Evolutionary conservation across 176 grass and related monocot species (phyloP), one percentile per base, ranked within the genome.

Genomic region (Tillandsia leiboldiana): DNA sequence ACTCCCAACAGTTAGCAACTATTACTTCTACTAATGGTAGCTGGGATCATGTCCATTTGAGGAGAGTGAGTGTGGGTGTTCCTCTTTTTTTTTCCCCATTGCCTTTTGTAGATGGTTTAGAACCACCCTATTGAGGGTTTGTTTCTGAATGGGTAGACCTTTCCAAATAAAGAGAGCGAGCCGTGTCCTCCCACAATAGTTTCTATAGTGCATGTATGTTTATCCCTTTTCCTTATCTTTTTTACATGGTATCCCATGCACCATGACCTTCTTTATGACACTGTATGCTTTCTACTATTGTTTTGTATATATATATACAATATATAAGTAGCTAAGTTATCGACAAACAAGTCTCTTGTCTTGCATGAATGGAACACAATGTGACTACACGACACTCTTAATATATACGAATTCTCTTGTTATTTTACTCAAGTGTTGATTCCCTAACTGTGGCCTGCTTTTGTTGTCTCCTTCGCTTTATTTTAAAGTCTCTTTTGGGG

Each of bases 331-430:
- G 22, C 12, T 61, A 20, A 73, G 78, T 69, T 79, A 77, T 88
- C 81, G 85, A 91, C 85, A 96, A 86, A 82, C 75, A 66, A 72
- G 80, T 86, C 80, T 65, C 80, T 91, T 91, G 91, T 88, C 91
- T 86, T 86, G 88, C 83, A 86, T 91, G 80, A 77, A 82, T 88
- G 85, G 67, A 91, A 88, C 91, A 75, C 24, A 75, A 61, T 75
- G 83, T 77, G 80, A 84, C 85, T 65, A 78, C 73, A 79, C 83
- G 82, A 70, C 67, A 64, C 59, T 22, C 77, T 54, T 49, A 1
- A 23, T 56, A 42, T 42, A 42, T 42, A 42, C 7, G 33, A 42
- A 42, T 42, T 42, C 33, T 48, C 68, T 74, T 77, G 65, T 64
- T 84, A 58, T 77, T 71, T 73, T 72, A 73, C 66, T 79, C 77